These are phyloP conservation scores for Calocybe cyanea DNA, from an alignment of 768 basidiomycete species.

Conservation along the genomic window DNA sequence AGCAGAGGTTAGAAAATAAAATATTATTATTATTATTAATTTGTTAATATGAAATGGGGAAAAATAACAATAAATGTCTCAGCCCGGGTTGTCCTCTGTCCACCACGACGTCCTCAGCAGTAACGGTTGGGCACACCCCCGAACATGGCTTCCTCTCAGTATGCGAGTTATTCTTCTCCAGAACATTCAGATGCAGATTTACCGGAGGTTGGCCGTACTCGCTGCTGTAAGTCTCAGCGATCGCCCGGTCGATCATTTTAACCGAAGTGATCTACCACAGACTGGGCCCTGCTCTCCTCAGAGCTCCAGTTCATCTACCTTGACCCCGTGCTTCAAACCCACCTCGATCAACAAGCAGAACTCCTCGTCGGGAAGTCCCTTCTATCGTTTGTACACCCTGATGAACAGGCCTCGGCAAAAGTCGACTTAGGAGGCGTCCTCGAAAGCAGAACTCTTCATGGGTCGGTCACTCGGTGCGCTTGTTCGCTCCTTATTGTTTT, in stretches of 20 bases:
- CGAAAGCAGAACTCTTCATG: slow-evolving; percentile 71
- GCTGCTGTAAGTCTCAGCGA: slow-evolving; percentile 65
- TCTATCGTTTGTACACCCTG: slow-evolving; percentile 79
- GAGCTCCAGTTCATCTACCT: slow-evolving; percentile 78
- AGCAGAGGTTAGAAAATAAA: background rate
- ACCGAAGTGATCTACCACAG: slow-evolving; percentile 31
- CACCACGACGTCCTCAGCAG: slow-evolving; percentile 19
- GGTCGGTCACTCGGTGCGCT: slow-evolving; percentile 72
- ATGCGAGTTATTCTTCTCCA: slow-evolving; percentile 20
- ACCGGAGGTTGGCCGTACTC: slow-evolving; percentile 66
- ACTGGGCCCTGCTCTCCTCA: slow-evolving; percentile 79
- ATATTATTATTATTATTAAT: too few species aligned
- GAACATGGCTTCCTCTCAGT: slow-evolving; percentile 12
- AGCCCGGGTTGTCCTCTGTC: slow-evolving; percentile 12
- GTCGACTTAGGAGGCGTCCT: slow-evolving; percentile 73
- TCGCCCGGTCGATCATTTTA: slow-evolving; percentile 32
- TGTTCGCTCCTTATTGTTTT: slow-evolving; percentile 4
- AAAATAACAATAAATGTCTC: too few species aligned
- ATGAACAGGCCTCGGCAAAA: slow-evolving; percentile 72
- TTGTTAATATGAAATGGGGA: too few species aligned
- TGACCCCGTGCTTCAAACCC: slow-evolving; percentile 72
- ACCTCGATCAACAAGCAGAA: slow-evolving; percentile 71
- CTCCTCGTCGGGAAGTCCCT: slow-evolving; percentile 67
- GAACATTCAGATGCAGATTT: slow-evolving; percentile 34
- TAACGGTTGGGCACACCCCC: slow-evolving; percentile 6